Evolutionary conservation across 495 filamentous ascomycete species (phyloP), one percentile per base, ranked within the genome.

Genomic region (Aspergillus bertholletiae): DNA sequence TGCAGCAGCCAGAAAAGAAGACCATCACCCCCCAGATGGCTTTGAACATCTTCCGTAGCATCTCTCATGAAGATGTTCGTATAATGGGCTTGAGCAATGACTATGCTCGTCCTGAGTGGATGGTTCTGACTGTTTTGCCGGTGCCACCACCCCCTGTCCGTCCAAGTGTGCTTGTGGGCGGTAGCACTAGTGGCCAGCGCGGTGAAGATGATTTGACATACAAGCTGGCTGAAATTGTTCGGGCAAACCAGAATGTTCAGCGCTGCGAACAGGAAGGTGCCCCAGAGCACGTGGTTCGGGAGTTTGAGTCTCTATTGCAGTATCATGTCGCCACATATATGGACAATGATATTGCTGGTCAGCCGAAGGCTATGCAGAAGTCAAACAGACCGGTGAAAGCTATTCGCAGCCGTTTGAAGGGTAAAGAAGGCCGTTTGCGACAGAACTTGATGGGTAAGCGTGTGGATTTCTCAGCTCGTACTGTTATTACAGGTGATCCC

Each of bases 371-470:
- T 5, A 76, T 97, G 68, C 95, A 97, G 65, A 99, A 99, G 72
- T 93, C 89, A 35, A 96, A 96, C 35, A 81, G 94, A 57, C 92
- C 94, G 0, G 88, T 99, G 55, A 99, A 99, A 75, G 88, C 92
- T 22, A 92, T 99, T 60, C 90, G 94, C 48, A 92, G 89, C 55
- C 91, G 94, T 74, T 74, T 99, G 60, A 99, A 99, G 80, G 94
- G 95, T 52, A 99, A 99, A 66, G 94, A 99, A 70, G 94, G 94
- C 63, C 90, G 94, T 74, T 79, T 99, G 15, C 89, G 94, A 70
- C 94, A 95, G 62, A 99, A 97, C 66, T 80, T 97, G 76, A 98
- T 98, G 94, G 94, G 94, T 37, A 99, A 99, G 73, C 94, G 94
- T 81, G 94, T 99, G 28, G 94, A 99, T 64, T 99, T 99, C 70